A percentile compares a stretch with the other conserved stretches of the same genome.
These are phyloP conservation scores for Monilinia polystroma DNA, from an alignment of 2,329 filamentous ascomycete genomes.

Conservation along the genomic window DNA sequence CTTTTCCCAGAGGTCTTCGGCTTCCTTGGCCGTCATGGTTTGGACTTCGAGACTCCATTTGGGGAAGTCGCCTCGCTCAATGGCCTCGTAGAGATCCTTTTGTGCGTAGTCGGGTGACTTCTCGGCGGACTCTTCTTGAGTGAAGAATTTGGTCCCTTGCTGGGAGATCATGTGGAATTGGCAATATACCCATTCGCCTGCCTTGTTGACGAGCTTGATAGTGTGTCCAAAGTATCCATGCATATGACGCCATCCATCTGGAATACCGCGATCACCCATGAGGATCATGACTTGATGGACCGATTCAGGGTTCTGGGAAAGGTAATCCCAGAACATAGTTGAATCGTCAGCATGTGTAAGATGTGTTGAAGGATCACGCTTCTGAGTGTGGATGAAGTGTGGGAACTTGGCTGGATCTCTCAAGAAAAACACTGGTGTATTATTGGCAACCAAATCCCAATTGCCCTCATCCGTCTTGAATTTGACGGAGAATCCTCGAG, in stretches of 20 bases:
- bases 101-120: constrained; percentile 50
- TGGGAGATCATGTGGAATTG: constrained; percentile 55
- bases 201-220: constrained; percentile 54
- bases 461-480: constrained; percentile 74
- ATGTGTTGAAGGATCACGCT: constrained; percentile 69
- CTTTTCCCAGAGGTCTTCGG: constrained; percentile 45
- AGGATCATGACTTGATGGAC: constrained; percentile 59
- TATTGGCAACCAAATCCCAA: constrained; percentile 70
- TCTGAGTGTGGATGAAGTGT: constrained; percentile 72
- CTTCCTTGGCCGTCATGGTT: constrained; percentile 51
- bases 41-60: constrained; percentile 57
- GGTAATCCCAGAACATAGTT: constrained; percentile 42
- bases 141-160: constrained; percentile 53
- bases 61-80: constrained; percentile 52
- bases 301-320: constrained; percentile 50
- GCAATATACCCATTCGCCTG: constrained; percentile 54
- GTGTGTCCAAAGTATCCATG: constrained; percentile 57
- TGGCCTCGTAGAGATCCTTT: constrained; percentile 54
- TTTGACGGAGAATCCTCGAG: constrained; percentile 70
- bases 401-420: constrained; percentile 72
- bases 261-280: constrained; percentile 57
- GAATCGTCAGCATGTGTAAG: constrained; percentile 59
- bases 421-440: constrained; percentile 75
- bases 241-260: constrained; percentile 53
- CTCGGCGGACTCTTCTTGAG: constrained; percentile 47